Conservation (phyloP, 768 basidiomycete genomes). For the Suillus sp. region DNA sequence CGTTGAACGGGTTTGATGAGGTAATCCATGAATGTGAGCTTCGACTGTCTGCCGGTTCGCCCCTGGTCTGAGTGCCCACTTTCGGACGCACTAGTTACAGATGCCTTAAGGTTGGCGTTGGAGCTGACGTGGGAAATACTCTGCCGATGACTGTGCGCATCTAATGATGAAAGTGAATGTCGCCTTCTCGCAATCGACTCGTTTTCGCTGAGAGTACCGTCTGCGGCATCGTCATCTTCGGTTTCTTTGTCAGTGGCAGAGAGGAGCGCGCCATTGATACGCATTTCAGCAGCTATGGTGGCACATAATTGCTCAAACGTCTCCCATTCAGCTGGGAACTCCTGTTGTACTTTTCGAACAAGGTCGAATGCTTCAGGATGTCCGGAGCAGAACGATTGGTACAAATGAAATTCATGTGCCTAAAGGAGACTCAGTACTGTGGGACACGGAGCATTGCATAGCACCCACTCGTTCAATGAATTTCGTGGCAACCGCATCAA, state of each 20-base stretch:
- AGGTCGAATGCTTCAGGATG: slow-evolving; percentile 82
- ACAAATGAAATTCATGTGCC: slow-evolving; percentile 75
- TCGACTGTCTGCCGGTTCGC: slow-evolving; percentile 34
- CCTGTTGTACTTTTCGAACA: slow-evolving; percentile 64
- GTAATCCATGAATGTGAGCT: slow-evolving; percentile 78
- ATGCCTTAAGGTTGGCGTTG: slow-evolving; percentile 35
- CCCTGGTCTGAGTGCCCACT: slow-evolving; percentile 33
- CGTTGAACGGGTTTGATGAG: slow-evolving; percentile 97
- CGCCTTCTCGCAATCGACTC: slow-evolving; percentile 39
- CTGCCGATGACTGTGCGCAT: slow-evolving; percentile 42
- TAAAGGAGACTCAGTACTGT: slow-evolving; percentile 33
- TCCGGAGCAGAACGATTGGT: slow-evolving; percentile 85
- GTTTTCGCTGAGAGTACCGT: slow-evolving; percentile 14
- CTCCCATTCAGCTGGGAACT: slow-evolving; percentile 76
- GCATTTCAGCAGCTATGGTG: slow-evolving; percentile 45
- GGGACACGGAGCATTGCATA: neutral
- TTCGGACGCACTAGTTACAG: slow-evolving; percentile 31
- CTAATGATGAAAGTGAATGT: slow-evolving; percentile 55
- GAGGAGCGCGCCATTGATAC: slow-evolving; percentile 21
- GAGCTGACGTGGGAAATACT: slow-evolving; percentile 37
- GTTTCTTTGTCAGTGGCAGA: slow-evolving; percentile 18
- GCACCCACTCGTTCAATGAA: slow-evolving; percentile 57
- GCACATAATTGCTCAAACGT: slow-evolving; percentile 81
- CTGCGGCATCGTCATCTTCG: slow-evolving; percentile 11
- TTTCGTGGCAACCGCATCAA: slow-evolving; percentile 48